A percentile compares a stretch with the other conserved stretches of the same genome.
Conservation (phyloP, 192 early-diverging fungal genomes). For the Paraglomus occultum region DNA sequence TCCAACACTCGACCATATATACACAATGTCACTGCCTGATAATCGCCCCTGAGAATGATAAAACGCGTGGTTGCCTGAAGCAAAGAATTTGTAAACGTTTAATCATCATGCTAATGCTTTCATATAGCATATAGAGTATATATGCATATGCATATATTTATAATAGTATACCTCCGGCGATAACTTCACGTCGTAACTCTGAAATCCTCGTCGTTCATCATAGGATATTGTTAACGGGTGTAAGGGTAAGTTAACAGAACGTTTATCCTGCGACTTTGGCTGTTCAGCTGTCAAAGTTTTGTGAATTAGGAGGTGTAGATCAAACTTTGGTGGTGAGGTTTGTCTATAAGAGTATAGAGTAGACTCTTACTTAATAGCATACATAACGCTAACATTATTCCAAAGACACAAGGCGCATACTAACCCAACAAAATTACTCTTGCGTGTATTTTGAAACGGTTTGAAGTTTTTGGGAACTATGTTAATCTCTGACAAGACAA, state of each 20-base stretch:
- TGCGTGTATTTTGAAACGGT: slow-evolving; percentile 21
- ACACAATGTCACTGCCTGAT: slow-evolving; percentile 30
- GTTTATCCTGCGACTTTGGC: slow-evolving; percentile 25
- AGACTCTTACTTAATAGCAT: no score
- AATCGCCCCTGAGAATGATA: slow-evolving; percentile 31
- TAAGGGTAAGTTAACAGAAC: slow-evolving; percentile 16
- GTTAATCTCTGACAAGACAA: slow-evolving; percentile 25
- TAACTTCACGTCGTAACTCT: slow-evolving; percentile 27
- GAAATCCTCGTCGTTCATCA: slow-evolving; percentile 30
- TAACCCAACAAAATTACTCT: slow-evolving; percentile 22
- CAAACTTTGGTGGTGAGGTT: slow-evolving; percentile 31
- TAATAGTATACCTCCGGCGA: slow-evolving; percentile 27
- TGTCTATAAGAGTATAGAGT: slow-evolving; percentile 17
- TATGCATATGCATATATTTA: background rate
- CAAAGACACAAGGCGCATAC: no score
- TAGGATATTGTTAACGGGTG: slow-evolving; percentile 30
- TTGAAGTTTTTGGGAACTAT: slow-evolving; percentile 25
- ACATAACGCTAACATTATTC: no score
- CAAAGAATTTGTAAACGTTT: background rate
- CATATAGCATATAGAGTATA: background rate
- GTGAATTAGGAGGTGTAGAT: slow-evolving; percentile 32
- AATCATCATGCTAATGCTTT: background rate
- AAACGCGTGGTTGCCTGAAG: slow-evolving; percentile 30
- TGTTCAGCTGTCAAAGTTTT: slow-evolving; percentile 24
- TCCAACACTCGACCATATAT: slow-evolving; percentile 30